phyloP scores from a whole-genome alignment of 2,329 filamentous ascomycete species.

The Lachnellula willkommii region DNA sequence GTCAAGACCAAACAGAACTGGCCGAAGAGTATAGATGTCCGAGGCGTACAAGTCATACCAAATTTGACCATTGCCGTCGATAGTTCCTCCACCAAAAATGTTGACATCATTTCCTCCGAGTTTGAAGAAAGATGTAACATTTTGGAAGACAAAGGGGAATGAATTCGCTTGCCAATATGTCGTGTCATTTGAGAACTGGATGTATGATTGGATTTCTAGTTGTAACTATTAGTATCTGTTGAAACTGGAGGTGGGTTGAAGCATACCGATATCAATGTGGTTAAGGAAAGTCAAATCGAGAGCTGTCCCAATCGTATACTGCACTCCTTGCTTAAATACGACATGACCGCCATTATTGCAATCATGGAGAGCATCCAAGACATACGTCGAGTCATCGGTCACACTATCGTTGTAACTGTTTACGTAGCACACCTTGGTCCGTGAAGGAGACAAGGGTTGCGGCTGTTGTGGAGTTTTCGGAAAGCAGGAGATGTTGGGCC shows the following conservation, averaged over 20 bases:
- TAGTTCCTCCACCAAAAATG: conserved; percentile 58
- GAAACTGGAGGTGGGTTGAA: background rate
- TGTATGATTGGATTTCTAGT: conserved; percentile 51
- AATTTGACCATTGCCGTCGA: conserved; percentile 60
- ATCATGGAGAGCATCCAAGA: conserved; percentile 49
- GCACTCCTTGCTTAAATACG: conserved; percentile 46
- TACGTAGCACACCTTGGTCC: conserved; percentile 26
- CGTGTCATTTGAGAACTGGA: conserved; percentile 61
- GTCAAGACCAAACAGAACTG: conserved; percentile 52
- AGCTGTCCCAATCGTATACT: conserved; percentile 59
- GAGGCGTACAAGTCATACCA: conserved; percentile 54
- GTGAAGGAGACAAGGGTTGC: conserved; percentile 12
- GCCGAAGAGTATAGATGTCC: conserved; percentile 52
- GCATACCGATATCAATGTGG: conserved; percentile 54
- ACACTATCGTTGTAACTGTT: conserved; percentile 23
- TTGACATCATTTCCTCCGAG: conserved; percentile 62
- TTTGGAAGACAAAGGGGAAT: conserved; percentile 62
- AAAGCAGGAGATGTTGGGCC: conserved; percentile 19
- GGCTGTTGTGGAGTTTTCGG: conserved; percentile 21
- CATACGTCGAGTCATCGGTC: conserved; percentile 36
- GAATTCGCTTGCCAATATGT: conserved; percentile 62
- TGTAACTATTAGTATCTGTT: background rate
- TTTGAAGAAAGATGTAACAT: conserved; percentile 62
- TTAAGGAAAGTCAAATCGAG: conserved; percentile 61
- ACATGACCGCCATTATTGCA: conserved; percentile 60